A percentile compares a stretch with the other conserved stretches of the same genome.
phyloP scores from a whole-genome alignment of 2,329 filamentous ascomycete genomes.

The Dactylonectria estremocensis region DNA sequence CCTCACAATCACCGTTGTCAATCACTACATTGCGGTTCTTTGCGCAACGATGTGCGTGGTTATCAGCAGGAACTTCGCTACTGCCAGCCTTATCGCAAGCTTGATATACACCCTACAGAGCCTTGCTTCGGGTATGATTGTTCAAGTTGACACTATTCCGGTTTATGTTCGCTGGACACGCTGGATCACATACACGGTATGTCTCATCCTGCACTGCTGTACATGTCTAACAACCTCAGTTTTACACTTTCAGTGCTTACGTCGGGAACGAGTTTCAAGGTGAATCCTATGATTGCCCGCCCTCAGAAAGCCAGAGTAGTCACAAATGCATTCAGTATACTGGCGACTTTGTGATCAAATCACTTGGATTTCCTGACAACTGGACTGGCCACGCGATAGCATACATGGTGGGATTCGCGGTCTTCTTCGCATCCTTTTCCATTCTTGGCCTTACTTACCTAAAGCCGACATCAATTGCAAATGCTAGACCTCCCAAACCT shows the following conservation, averaged over 20 bases:
- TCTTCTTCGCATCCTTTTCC: conserved; percentile 74
- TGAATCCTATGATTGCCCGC: conserved; percentile 81
- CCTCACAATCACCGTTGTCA: conserved; percentile 75
- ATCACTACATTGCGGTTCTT: conserved; percentile 81
- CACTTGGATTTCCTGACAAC: conserved; percentile 74
- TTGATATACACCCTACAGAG: conserved; percentile 80
- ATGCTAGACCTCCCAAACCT: conserved; percentile 68
- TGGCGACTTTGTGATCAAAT: conserved; percentile 76
- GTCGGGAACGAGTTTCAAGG: conserved; percentile 79
- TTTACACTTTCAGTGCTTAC: conserved; percentile 79
- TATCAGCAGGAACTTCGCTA: conserved; percentile 75
- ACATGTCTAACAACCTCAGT: conserved; percentile 55
- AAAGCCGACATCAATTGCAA: conserved; percentile 76
- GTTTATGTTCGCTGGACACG: conserved; percentile 83
- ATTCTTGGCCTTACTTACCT: conserved; percentile 74
- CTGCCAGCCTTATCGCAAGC: conserved; percentile 79
- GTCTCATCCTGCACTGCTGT: conserved; percentile 36
- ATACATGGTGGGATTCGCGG: conserved; percentile 71
- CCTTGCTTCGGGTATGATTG: conserved; percentile 81
- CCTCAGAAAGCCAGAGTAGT: conserved; percentile 70
- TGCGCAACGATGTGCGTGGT: conserved; percentile 78
- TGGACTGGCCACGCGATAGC: conserved; percentile 79
- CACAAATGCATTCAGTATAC: conserved; percentile 77
- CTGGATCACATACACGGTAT: conserved; percentile 71
- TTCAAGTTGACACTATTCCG: conserved; percentile 79